Evolutionary conservation across 352 stramenopile genomes (phyloP).

Genomic region (Phytopythium mirpurense): DNA sequence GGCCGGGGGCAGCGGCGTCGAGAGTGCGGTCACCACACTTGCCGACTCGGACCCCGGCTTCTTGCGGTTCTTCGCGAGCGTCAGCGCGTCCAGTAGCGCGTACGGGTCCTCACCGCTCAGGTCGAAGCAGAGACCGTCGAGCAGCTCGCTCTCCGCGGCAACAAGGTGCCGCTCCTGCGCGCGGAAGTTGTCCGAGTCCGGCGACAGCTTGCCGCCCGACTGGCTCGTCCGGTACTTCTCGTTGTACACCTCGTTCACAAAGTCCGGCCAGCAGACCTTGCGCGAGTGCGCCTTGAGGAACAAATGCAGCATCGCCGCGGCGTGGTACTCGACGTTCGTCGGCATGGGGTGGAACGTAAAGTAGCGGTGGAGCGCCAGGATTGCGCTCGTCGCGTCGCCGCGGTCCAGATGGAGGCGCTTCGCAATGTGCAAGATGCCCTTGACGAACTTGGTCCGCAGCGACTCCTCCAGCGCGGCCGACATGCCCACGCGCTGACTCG

Average conservation of each 20-base stretch:
- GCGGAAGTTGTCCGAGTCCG: constrained; percentile 44
- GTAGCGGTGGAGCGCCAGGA: constrained; percentile 75
- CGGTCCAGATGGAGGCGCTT: constrained; percentile 59
- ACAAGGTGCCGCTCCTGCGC: constrained; percentile 51
- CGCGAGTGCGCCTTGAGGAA: constrained; percentile 70
- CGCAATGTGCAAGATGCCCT: constrained; percentile 55
- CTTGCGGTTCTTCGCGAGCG: constrained; percentile 39
- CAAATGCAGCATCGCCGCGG: constrained; percentile 64
- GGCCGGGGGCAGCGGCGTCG: constrained; percentile 17
- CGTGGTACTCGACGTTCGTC: constrained; percentile 62
- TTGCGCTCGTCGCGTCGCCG: constrained; percentile 66
- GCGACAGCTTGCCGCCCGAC: constrained; percentile 3
- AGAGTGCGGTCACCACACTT: not conserved
- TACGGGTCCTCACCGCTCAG: constrained; percentile 69
- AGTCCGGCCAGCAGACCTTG: constrained; percentile 49
- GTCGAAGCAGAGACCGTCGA: constrained; percentile 77
- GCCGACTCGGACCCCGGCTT: constrained; percentile 15
- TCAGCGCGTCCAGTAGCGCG: constrained; percentile 61
- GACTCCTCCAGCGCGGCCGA: constrained; percentile 61
- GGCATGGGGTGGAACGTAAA: constrained; percentile 74
- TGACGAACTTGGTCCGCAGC: constrained; percentile 57
- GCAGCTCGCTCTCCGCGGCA: constrained; percentile 46
- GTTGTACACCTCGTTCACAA: constrained; percentile 70
- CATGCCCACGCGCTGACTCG: constrained; percentile 47
- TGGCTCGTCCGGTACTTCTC: constrained; percentile 32